A percentile compares a stretch with the other conserved stretches of the same genome.
Conservation (phyloP, 2,329 filamentous ascomycete species). For the Calonectria pseudoturangicola region DNA sequence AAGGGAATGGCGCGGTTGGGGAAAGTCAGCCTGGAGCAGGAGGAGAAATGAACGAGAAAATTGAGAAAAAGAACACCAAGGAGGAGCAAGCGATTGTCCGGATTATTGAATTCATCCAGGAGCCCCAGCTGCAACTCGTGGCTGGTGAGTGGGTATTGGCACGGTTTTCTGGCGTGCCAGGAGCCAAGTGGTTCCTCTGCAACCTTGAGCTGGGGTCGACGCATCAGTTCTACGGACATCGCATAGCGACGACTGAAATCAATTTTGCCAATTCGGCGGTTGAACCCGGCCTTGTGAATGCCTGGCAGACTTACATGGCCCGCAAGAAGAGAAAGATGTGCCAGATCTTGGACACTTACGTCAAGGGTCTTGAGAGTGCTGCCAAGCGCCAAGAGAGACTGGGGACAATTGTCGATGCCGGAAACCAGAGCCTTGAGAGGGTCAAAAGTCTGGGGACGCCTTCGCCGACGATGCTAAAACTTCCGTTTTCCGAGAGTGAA, state of each 20-base stretch:
- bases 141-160: conserved; percentile 7
- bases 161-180: conserved; percentile 2
- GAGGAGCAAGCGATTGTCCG: background rate
- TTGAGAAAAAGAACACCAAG: background rate
- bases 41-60: background rate
- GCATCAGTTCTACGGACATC: background rate
- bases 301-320: conserved; percentile 4
- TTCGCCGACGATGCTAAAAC: background rate
- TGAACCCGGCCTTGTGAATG: background rate
- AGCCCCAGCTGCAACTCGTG: background rate
- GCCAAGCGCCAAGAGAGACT: background rate
- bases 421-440: background rate
- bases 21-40: background rate
- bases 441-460: background rate
- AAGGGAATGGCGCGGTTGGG: background rate
- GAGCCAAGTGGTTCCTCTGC: background rate
- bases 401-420: background rate
- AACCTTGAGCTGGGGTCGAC: conserved; percentile 1
- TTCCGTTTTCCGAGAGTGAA: background rate
- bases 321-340: conserved; percentile 20
- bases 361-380: background rate
- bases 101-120: background rate
- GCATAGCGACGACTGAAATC: conserved; percentile 6
- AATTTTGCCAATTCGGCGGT: background rate
- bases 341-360: background rate